A percentile compares a stretch with the other conserved stretches of the same genome.
phyloP scores from a whole-genome alignment of 345 rosid genomes.

The Adansonia digitata region DNA sequence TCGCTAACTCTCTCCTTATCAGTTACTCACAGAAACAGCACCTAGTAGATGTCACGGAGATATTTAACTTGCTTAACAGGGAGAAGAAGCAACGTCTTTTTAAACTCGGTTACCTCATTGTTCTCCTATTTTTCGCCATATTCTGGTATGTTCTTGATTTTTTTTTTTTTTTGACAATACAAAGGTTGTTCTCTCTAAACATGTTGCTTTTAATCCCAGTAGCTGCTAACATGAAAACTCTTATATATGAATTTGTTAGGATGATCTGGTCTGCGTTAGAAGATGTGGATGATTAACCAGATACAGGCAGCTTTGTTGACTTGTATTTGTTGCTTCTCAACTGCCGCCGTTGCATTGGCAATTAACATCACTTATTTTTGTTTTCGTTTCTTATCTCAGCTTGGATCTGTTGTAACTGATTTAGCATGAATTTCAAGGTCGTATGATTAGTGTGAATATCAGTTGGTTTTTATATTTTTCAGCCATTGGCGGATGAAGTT shows the following conservation, averaged over 20 bases:
- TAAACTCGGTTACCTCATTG: too few relatives aligned
- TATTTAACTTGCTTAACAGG: too few relatives aligned
- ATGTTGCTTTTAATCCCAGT: neutral
- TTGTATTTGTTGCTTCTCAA: neutral
- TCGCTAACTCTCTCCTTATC: neutral
- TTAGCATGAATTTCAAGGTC: constrained; percentile 5
- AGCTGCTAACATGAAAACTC: neutral
- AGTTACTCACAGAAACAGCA: neutral
- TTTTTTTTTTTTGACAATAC: too few relatives aligned
- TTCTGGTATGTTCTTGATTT: too few relatives aligned
- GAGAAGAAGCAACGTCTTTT: too few relatives aligned
- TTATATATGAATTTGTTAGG: too few relatives aligned
- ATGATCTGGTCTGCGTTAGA: neutral
- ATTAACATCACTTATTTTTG: neutral
- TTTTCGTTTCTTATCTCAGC: neutral
- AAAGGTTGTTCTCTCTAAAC: neutral
- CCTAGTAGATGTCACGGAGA: too few relatives aligned
- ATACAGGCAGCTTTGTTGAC: neutral
- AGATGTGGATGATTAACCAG: neutral
- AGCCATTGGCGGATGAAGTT: too few relatives aligned
- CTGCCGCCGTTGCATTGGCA: neutral
- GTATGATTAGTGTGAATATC: constrained; percentile 7
- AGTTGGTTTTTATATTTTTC: constrained; percentile 7
- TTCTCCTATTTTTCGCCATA: too few relatives aligned
- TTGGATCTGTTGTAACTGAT: constrained; percentile 15